Conservation (phyloP, 139 green algal genomes). For the Zygnema circumcarinatum region DNA sequence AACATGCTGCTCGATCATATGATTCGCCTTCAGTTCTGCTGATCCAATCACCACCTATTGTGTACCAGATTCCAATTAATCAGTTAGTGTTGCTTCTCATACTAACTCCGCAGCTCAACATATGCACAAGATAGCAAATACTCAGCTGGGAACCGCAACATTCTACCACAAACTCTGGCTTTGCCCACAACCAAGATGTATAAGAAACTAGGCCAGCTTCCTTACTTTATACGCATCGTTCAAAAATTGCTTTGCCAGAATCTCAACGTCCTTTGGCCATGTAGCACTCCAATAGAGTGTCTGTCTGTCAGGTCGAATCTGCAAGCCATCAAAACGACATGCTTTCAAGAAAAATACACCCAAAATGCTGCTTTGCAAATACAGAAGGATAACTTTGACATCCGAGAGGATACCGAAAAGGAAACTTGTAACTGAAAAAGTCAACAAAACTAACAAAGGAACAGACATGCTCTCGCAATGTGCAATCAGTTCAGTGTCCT, state of each 20-base stretch:
- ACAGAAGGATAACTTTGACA: not conserved
- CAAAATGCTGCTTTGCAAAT: not conserved
- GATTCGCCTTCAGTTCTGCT: slow-evolving; percentile 84
- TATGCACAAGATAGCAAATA: no score
- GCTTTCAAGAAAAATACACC: not conserved
- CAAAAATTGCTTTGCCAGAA: slow-evolving; percentile 57
- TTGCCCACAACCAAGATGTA: no score
- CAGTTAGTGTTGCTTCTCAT: no score
- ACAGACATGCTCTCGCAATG: no score
- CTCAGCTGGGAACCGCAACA: no score
- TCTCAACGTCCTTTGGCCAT: slow-evolving; percentile 68
- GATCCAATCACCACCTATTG: slow-evolving; percentile 59
- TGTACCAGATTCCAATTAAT: not conserved
- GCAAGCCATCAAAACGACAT: slow-evolving; percentile 9
- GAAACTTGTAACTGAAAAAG: not conserved
- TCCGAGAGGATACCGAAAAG: not conserved
- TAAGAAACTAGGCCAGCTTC: no score
- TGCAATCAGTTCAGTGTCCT: no score
- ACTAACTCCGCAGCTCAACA: no score
- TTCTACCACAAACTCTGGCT: no score
- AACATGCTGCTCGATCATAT: slow-evolving; percentile 86
- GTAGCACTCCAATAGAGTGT: slow-evolving; percentile 71
- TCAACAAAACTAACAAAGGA: no score
- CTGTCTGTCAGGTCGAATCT: slow-evolving; percentile 64
- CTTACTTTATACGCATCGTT: slow-evolving; percentile 57